phyloP scores from a whole-genome alignment of 106 monocot species.

The Hemerocallis citrina region DNA sequence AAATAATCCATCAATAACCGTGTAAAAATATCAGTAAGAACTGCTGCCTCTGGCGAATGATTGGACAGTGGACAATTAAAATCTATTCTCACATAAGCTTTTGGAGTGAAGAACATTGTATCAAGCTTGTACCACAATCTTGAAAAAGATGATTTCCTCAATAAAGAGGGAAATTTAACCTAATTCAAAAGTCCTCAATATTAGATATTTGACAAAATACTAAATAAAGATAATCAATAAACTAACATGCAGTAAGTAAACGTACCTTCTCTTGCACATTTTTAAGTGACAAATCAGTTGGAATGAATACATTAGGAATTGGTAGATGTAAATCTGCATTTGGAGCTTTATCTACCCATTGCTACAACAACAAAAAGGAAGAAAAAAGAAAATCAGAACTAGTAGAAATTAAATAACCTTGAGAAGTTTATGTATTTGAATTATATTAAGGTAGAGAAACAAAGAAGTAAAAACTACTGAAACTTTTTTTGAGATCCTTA shows the following conservation, averaged over 20 bases:
- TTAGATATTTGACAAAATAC: conserved; percentile 1
- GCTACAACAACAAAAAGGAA: no score
- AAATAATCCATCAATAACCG: conserved; percentile 82
- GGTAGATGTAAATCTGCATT: conserved; percentile 63
- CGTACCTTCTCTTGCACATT: conserved; percentile 46
- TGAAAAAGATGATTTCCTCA: conserved; percentile 62
- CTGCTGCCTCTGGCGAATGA: conserved; percentile 73
- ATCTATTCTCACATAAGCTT: conserved; percentile 66
- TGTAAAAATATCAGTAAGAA: conserved; percentile 77
- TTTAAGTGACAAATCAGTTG: conserved; percentile 69
- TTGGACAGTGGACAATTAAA: conserved; percentile 80
- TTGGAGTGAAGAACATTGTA: conserved; percentile 72
- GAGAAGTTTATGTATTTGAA: neutral
- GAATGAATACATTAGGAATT: conserved; percentile 74
- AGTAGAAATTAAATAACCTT: neutral
- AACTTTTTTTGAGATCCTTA: no score
- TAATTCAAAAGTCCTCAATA: conserved; percentile 23
- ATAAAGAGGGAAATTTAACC: conserved; percentile 55
- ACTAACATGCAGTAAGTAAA: neutral
- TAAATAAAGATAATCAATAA: neutral
- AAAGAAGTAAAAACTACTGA: no score
- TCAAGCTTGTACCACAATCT: conserved; percentile 95
- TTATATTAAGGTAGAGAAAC: no score
- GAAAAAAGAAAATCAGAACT: conserved; percentile 13
- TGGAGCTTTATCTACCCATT: conserved; percentile 76